Conservation (phyloP, 1,284 basidiomycete species). For the Peniophora sp. region DNA sequence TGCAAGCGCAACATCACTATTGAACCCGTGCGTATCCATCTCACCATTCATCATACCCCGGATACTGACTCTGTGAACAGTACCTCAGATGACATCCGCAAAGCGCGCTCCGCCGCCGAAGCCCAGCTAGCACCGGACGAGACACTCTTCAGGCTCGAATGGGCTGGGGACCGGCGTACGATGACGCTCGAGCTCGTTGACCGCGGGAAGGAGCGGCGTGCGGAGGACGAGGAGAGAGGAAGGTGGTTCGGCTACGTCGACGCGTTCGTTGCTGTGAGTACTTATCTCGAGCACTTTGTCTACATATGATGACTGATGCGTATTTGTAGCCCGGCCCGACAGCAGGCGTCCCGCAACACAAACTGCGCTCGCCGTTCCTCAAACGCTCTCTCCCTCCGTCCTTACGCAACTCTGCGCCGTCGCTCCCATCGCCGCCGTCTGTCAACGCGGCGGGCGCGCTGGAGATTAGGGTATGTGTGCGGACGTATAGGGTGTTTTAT, state of each 20-base stretch:
- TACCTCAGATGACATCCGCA: neutral
- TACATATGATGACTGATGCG: neutral
- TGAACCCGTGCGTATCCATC: neutral
- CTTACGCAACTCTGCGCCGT: conserved; percentile 28
- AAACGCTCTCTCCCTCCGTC: conserved; percentile 19
- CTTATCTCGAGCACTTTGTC: conserved; percentile 1
- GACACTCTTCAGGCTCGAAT: conserved; percentile 4
- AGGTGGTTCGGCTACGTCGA: conserved; percentile 90
- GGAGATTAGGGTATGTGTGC: conserved; percentile 79
- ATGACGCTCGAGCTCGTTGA: conserved; percentile 77
- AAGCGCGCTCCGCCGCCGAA: neutral
- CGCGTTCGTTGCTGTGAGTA: conserved; percentile 72
- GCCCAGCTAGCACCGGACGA: neutral
- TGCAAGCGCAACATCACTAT: neutral
- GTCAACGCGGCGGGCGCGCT: conserved; percentile 51
- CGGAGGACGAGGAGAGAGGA: conserved; percentile 81
- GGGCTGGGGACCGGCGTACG: conserved; percentile 65
- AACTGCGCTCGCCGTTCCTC: conserved; percentile 67
- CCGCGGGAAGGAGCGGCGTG: conserved; percentile 70
- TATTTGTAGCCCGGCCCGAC: conserved; percentile 41
- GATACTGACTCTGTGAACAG: too few relatives aligned
- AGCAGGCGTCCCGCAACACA: conserved; percentile 38
- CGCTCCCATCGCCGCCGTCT: conserved; percentile 28
- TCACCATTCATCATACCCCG: too few relatives aligned
- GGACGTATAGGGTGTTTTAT: conserved; percentile 82